phyloP scores from a whole-genome alignment of 176 grass and related monocot genomes.

The Paspalum vaginatum region DNA sequence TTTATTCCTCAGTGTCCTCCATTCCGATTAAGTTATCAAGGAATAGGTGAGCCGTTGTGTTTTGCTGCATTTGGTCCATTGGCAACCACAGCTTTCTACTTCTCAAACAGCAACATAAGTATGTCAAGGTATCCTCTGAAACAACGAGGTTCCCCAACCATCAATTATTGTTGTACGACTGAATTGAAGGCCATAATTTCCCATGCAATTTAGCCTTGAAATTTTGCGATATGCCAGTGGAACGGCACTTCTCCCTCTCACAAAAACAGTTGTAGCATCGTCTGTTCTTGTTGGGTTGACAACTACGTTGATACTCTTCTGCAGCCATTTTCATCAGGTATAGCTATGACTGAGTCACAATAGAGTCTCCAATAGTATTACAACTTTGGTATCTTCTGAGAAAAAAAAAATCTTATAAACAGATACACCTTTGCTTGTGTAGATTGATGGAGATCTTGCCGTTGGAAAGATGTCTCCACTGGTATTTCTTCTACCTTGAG shows the following conservation, averaged over 20 bases:
- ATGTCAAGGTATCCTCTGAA: conserved; percentile 44
- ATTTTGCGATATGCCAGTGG: conserved; percentile 55
- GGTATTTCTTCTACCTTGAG: conserved; percentile 43
- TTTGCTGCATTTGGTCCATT: conserved; percentile 94
- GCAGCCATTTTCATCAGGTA: conserved; percentile 99
- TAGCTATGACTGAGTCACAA: neutral
- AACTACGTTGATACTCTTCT: conserved; percentile 96
- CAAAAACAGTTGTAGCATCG: conserved; percentile 61
- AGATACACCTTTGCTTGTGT: conserved; percentile 19
- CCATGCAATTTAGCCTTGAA: conserved; percentile 23
- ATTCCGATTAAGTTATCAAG: conserved; percentile 86
- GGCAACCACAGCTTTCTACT: conserved; percentile 85
- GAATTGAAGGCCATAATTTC: neutral
- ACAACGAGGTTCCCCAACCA: conserved; percentile 14
- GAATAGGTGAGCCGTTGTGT: conserved; percentile 88
- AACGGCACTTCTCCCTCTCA: conserved; percentile 57
- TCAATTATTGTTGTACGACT: neutral
- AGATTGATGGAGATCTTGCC: conserved; percentile 84
- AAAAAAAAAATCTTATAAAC: conserved; percentile 24
- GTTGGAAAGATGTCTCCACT: conserved; percentile 95
- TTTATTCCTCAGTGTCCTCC: conserved; percentile 71
- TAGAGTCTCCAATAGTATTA: neutral
- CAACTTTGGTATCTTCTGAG: conserved; percentile 3
- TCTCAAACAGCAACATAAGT: conserved; percentile 61
- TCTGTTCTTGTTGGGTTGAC: conserved; percentile 90